phyloP scores from a whole-genome alignment of 768 basidiomycete species.

The Lanmaoa pseudosensibilis region DNA sequence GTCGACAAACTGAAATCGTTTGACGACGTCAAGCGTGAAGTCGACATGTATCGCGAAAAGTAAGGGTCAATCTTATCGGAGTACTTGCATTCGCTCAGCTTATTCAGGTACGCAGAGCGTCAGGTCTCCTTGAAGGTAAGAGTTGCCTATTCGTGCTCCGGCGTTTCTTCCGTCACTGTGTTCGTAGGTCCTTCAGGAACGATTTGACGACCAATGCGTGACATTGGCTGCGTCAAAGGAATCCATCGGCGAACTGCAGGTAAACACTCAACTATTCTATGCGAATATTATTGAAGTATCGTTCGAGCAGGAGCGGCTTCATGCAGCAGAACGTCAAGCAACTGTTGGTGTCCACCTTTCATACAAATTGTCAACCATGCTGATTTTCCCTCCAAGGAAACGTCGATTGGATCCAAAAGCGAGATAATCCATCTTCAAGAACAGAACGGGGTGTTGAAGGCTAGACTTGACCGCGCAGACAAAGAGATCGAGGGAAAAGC shows the following conservation, averaged over 20 bases:
- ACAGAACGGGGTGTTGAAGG: slow-evolving; percentile 20
- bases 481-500: slow-evolving; percentile 11
- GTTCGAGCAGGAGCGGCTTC: slow-evolving; percentile 24
- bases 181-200: slow-evolving; percentile 51
- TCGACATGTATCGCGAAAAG: slow-evolving; percentile 25
- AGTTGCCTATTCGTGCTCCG: not conserved
- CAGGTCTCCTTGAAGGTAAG: slow-evolving; percentile 27
- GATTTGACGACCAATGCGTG: slow-evolving; percentile 56
- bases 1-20: slow-evolving; percentile 22
- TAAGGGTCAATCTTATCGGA: slow-evolving; percentile 9
- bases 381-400: slow-evolving; percentile 18
- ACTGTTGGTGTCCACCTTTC: slow-evolving; percentile 13
- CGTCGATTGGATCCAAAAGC: slow-evolving; percentile 9
- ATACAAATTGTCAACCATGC: too few relatives aligned
- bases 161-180: not conserved
- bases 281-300: not conserved
- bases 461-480: slow-evolving; percentile 14
- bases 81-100: not conserved
- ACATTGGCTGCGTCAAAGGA: slow-evolving; percentile 57
- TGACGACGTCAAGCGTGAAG: slow-evolving; percentile 21
- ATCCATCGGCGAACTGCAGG: slow-evolving; percentile 52
- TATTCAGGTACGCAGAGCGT: slow-evolving; percentile 20
- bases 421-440: slow-evolving; percentile 23
- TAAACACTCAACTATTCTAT: slow-evolving; percentile 10
- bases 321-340: slow-evolving; percentile 16